Evolutionary conservation across 2,329 filamentous ascomycete species (phyloP).

Genomic region (Lithohypha guttulata): DNA sequence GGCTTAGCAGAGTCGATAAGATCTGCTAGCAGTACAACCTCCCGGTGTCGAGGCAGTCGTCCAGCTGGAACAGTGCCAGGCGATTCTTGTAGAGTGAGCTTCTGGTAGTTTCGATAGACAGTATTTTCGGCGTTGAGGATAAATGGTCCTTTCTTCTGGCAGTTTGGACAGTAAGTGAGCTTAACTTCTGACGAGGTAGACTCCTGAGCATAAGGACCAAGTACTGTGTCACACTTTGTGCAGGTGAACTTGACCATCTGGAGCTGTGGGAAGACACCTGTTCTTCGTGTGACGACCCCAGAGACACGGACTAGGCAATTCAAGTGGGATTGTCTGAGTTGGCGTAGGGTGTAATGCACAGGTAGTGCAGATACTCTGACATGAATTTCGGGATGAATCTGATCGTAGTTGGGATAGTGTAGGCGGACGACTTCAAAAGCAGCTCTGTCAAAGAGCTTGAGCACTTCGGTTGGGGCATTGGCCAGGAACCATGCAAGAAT

Average conservation of each 20-base stretch:
- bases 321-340: conserved; percentile 86
- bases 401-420: conserved; percentile 94
- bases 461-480: conserved; percentile 87
- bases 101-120: conserved; percentile 97
- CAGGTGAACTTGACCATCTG: conserved; percentile 99
- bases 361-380: conserved; percentile 93
- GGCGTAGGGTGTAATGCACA: conserved; percentile 86
- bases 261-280: conserved; percentile 90
- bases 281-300: conserved; percentile 87
- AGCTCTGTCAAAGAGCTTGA: conserved; percentile 92
- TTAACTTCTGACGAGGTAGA: conserved; percentile 84
- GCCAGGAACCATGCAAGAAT: conserved; percentile 92
- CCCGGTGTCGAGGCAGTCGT: conserved; percentile 80
- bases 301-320: conserved; percentile 92
- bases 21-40: conserved; percentile 94
- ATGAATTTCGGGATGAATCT: conserved; percentile 95
- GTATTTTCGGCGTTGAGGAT: conserved; percentile 95
- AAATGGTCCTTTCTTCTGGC: conserved; percentile 89
- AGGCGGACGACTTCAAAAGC: conserved; percentile 93
- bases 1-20: conserved; percentile 94
- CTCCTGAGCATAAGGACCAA: conserved; percentile 95
- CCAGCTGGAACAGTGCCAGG: conserved; percentile 94
- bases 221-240: conserved; percentile 77
- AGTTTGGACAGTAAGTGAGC: conserved; percentile 91
- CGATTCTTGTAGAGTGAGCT: conserved; percentile 91